Percentiles rank a stretch among this genome's conserved stretches.
These are phyloP conservation scores for Oryza coarctata DNA, from an alignment of 176 grass and related monocot genomes.

Conservation along the genomic window DNA sequence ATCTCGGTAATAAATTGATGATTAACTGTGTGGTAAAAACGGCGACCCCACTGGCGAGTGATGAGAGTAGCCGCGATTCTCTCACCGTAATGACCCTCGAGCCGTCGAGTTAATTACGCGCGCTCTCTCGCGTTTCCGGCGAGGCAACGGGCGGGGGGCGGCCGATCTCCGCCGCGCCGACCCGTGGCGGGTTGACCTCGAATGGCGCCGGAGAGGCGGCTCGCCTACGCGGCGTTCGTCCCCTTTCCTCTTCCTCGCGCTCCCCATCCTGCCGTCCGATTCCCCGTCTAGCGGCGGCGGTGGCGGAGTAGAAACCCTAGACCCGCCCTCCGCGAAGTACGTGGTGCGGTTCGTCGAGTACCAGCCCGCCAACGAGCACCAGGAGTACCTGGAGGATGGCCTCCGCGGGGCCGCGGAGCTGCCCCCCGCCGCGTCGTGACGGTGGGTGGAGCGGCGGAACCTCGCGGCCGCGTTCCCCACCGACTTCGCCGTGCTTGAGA, in stretches of 20 bases:
- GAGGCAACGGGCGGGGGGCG: conserved; percentile 19
- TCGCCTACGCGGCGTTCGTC: conserved; percentile 35
- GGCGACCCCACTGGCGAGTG: not conserved
- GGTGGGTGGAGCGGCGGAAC: conserved; percentile 83
- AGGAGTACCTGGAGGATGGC: conserved; percentile 55
- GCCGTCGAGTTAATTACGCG: conserved; percentile 2
- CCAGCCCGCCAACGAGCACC: conserved; percentile 52
- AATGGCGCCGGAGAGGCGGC: conserved; percentile 32
- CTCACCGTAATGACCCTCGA: not conserved
- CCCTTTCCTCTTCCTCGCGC: conserved; percentile 41
- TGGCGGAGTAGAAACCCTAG: conserved; percentile 7
- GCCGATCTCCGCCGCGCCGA: conserved; percentile 39
- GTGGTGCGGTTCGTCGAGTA: conserved; percentile 83
- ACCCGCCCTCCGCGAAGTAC: conserved; percentile 43
- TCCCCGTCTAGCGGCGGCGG: not conserved
- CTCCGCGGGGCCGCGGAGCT: conserved; percentile 20
- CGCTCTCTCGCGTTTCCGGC: conserved; percentile 21
- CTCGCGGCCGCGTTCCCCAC: conserved; percentile 70
- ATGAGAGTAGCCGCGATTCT: not conserved
- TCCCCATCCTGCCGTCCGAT: conserved; percentile 26
- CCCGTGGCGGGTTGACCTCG: not conserved
- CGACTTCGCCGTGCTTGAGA: conserved; percentile 84
- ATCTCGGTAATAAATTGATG: not conserved
- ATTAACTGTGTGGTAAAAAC: conserved; percentile 14
- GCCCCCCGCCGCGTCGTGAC: conserved; percentile 42